Percentiles rank a stretch among this genome's conserved stretches.
phyloP scores from a whole-genome alignment of 202 grass and related monocot species.

The Schoenoplectus triqueter region DNA sequence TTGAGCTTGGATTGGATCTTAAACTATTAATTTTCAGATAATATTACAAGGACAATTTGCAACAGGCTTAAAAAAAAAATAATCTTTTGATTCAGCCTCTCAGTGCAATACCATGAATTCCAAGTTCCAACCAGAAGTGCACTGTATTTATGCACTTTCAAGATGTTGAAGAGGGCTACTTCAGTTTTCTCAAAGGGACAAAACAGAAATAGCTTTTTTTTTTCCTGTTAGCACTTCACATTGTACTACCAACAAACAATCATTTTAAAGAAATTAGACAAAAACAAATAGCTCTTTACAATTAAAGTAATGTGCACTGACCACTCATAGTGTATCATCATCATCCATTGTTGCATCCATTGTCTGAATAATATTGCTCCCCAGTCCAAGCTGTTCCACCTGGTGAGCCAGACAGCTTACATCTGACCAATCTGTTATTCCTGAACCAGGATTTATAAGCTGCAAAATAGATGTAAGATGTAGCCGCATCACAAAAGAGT shows the following conservation, averaged over 20 bases:
- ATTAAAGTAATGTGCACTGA: neutral
- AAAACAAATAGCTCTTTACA: neutral
- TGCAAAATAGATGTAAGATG: neutral
- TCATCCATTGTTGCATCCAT: neutral
- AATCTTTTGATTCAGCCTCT: neutral
- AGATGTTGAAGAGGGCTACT: neutral
- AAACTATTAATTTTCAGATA: too few relatives aligned
- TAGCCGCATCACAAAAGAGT: neutral
- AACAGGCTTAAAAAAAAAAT: neutral
- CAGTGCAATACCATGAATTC: neutral
- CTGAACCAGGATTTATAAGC: neutral
- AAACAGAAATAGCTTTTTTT: too few relatives aligned
- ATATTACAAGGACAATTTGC: too few relatives aligned
- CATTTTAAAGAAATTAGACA: neutral
- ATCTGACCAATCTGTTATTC: neutral
- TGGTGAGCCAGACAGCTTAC: neutral
- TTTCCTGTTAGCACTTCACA: neutral
- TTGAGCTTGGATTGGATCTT: too few relatives aligned
- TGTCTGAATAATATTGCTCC: neutral
- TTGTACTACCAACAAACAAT: neutral
- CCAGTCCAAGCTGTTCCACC: conserved; percentile 2
- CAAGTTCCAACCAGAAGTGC: neutral
- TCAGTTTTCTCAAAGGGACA: too few relatives aligned
- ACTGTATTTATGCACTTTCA: neutral
- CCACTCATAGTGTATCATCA: neutral